Conservation (phyloP, 352 stramenopile genomes). For the Globisporangium okanoganense region DNA sequence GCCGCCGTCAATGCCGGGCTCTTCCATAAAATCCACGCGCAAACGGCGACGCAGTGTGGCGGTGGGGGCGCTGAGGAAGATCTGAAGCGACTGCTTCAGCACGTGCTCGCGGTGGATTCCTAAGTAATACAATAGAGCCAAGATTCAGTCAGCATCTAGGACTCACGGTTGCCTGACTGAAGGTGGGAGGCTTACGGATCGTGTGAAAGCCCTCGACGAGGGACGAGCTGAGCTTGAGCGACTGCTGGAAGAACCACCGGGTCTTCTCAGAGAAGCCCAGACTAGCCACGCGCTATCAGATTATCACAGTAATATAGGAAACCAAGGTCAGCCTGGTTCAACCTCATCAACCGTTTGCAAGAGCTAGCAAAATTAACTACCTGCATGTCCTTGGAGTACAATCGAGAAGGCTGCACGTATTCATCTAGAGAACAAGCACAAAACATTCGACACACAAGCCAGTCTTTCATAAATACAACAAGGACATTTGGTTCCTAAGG, state of each 20-base stretch:
- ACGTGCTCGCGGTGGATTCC: conserved; percentile 63
- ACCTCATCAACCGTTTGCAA: not conserved
- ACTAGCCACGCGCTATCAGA: conserved; percentile 27
- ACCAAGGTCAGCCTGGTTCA: not conserved
- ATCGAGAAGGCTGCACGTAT: not conserved
- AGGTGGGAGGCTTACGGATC: conserved; percentile 41
- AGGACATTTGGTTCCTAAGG: no score
- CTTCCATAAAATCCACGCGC: conserved; percentile 82
- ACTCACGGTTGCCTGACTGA: not conserved
- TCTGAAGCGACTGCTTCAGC: conserved; percentile 60
- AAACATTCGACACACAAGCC: no score
- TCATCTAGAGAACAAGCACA: conserved; percentile 12
- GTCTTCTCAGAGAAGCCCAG: conserved; percentile 58
- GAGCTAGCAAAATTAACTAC: not conserved
- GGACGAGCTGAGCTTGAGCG: conserved; percentile 51
- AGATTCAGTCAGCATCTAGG: not conserved
- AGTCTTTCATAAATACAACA: no score
- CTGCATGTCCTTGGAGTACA: conserved; percentile 18
- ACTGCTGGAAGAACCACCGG: conserved; percentile 67
- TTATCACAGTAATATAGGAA: no score
- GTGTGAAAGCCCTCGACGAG: conserved; percentile 54
- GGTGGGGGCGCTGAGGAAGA: conserved; percentile 49
- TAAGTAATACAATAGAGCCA: conserved; percentile 12
- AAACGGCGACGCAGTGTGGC: conserved; percentile 61
- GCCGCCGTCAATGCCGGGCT: conserved; percentile 70